phyloP scores from a whole-genome alignment of 2,329 filamentous ascomycete genomes.

The Phyllosticta citribraziliensis region DNA sequence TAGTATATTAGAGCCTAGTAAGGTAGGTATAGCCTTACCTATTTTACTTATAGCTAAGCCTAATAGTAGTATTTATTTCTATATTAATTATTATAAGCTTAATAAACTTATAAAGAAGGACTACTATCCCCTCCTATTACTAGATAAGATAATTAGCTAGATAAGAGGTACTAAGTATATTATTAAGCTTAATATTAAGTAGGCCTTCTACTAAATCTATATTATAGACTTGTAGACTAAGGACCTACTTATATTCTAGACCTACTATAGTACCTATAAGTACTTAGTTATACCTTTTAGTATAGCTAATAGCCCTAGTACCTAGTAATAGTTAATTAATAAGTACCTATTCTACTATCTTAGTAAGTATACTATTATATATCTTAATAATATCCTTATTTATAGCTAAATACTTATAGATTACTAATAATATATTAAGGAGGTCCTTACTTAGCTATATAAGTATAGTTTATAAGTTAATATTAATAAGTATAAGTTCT shows the following conservation, averaged over 20 bases:
- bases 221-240: constrained; percentile 10
- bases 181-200: constrained; percentile 12
- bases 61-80: constrained; percentile 4
- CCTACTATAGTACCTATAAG: constrained; percentile 10
- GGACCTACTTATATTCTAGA: constrained; percentile 11
- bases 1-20: background rate
- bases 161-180: constrained; percentile 9
- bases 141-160: constrained; percentile 8
- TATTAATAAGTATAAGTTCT: constrained; percentile 12
- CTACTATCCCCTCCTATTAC: constrained; percentile 5
- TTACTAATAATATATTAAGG: constrained; percentile 8
- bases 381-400: constrained; percentile 15
- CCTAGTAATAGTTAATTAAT: constrained; percentile 14
- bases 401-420: constrained; percentile 4
- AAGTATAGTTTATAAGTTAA: constrained; percentile 3
- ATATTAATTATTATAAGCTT: constrained; percentile 12
- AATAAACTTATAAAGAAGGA: constrained; percentile 13
- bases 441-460: constrained; percentile 3
- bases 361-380: constrained; percentile 12
- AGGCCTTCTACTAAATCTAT: constrained; percentile 10
- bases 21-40: too few species aligned
- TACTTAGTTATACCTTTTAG: constrained; percentile 14
- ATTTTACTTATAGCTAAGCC: constrained; percentile 9
- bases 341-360: constrained; percentile 9
- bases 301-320: constrained; percentile 10